Base-by-base conservation (phyloP, 495 filamentous ascomycete genomes). In the Penicillium verhagenii region DNA sequence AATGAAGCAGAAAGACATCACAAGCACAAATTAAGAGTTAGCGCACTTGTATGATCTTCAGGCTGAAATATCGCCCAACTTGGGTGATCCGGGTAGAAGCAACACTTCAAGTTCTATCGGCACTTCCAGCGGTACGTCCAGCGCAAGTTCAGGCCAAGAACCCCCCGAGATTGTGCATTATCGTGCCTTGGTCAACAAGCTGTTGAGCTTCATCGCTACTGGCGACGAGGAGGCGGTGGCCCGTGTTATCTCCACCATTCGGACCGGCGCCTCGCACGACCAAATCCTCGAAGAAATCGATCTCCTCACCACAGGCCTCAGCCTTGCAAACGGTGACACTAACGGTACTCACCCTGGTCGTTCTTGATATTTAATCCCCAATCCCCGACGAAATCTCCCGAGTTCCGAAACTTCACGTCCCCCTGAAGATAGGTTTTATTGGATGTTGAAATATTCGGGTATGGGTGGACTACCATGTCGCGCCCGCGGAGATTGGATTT, bases 241-340 rank as follows among this genome's bases (percentile, higher is more conserved):
- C 35, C 60, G 39, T n/a, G 26, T 75, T 39, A 49, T 75, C 44
- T 43, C 59, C 4, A 47, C 61, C 46, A 70, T 75, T 47, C 72
- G 71, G 29, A 61, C 71, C 10, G 68, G 70, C 19, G 71, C 66
- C 23, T 70, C 71, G 13, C 51, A 70, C 16, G 29, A 58, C 45
- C 57, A 70, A 5, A 72, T 75, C 20, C 65, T 66, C 25, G 40
- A 52, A 4, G 47, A 50, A 2, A 39, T 75, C 52, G 55, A 67
- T 6, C 53, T 57, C 14, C 16, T 61, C 29, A 53, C 38, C 26
- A 8, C 10, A n/a, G 20, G 8, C 19, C 13, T 20, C 6, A 14
- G 18, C 24, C n/a, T 11, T 18, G 18, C 38, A 8, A 52, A 40
- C 20, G 26, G 50, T 5, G n/a, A 26, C 25, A 33, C 39, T 16